Conservation (phyloP, 345 rosid species). For the Populus pruinosa region DNA sequence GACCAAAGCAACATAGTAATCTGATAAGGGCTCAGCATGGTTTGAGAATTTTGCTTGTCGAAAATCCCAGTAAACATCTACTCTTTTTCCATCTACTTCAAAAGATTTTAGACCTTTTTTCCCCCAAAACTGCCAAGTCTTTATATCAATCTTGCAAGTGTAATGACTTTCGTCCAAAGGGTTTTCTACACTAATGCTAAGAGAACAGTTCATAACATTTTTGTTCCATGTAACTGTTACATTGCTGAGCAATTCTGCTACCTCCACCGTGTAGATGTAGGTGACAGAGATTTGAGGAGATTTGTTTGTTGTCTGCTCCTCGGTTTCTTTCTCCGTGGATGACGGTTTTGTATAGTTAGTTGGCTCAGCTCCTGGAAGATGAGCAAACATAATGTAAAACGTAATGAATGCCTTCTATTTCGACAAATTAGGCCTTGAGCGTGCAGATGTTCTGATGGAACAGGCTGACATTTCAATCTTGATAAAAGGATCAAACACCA, state of each 20-base stretch:
- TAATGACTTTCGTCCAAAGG: constrained; percentile 31
- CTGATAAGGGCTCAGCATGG: constrained; percentile 56
- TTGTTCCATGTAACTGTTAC: constrained; percentile 58
- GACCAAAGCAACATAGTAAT: constrained; percentile 57
- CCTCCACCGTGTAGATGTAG: constrained; percentile 41
- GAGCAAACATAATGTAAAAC: constrained; percentile 13
- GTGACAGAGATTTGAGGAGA: constrained; percentile 38
- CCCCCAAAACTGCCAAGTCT: constrained; percentile 63
- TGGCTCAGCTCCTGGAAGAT: constrained; percentile 8
- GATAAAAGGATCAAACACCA: neutral
- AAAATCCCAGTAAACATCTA: constrained; percentile 71
- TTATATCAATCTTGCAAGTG: constrained; percentile 55
- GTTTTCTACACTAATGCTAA: constrained; percentile 47
- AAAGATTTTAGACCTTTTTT: constrained; percentile 70
- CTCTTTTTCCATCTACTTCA: constrained; percentile 34
- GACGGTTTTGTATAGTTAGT: constrained; percentile 16
- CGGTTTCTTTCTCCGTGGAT: constrained; percentile 20
- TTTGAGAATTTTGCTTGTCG: constrained; percentile 58
- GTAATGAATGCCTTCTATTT: neutral
- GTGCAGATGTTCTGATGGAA: neutral
- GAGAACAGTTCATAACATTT: constrained; percentile 36
- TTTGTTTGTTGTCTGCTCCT: constrained; percentile 17
- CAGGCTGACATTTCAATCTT: neutral
- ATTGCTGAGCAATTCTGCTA: constrained; percentile 36
- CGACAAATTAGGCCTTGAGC: neutral